phyloP scores from a whole-genome alignment of 164 flowering plant species.

The Cinnamomum chago region DNA sequence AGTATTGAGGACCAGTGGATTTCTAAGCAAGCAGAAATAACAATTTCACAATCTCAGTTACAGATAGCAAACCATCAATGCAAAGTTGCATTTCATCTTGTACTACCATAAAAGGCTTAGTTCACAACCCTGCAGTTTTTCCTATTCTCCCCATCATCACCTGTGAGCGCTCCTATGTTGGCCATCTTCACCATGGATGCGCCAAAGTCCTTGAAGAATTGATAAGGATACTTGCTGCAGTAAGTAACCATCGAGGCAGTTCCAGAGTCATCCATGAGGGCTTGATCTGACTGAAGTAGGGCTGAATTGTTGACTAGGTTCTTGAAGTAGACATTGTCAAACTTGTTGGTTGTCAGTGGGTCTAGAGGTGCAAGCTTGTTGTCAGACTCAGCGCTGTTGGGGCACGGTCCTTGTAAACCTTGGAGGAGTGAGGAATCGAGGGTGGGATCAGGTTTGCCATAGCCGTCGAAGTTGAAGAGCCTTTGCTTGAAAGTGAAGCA shows the following conservation, averaged over 20 bases:
- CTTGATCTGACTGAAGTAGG: constrained; percentile 71
- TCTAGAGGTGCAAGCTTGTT: constrained; percentile 52
- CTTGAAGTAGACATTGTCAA: constrained; percentile 51
- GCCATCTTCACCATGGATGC: constrained; percentile 63
- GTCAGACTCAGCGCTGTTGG: constrained; percentile 35
- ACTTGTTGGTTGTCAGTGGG: constrained; percentile 27
- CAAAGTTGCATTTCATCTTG: no score
- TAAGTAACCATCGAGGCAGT: constrained; percentile 43
- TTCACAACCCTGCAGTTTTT: constrained; percentile 50
- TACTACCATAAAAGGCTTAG: no score
- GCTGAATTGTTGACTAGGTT: constrained; percentile 48
- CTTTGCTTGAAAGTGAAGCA: constrained; percentile 63
- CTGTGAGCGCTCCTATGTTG: constrained; percentile 53
- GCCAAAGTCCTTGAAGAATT: constrained; percentile 48
- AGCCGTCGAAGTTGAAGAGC: constrained; percentile 52
- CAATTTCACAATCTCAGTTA: no score
- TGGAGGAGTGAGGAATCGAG: constrained; percentile 43
- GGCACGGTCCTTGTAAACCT: constrained; percentile 44
- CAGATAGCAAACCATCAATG: no score
- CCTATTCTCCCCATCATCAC: constrained; percentile 51
- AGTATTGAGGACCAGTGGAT: no score
- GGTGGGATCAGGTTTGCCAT: constrained; percentile 57
- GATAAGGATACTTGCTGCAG: constrained; percentile 39
- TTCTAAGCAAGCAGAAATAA: no score
- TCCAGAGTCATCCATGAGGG: constrained; percentile 32